Percentiles rank a stretch among this genome's conserved stretches.
phyloP scores from a whole-genome alignment of 2,329 filamentous ascomycete species.

The Hypoxylon sp. region DNA sequence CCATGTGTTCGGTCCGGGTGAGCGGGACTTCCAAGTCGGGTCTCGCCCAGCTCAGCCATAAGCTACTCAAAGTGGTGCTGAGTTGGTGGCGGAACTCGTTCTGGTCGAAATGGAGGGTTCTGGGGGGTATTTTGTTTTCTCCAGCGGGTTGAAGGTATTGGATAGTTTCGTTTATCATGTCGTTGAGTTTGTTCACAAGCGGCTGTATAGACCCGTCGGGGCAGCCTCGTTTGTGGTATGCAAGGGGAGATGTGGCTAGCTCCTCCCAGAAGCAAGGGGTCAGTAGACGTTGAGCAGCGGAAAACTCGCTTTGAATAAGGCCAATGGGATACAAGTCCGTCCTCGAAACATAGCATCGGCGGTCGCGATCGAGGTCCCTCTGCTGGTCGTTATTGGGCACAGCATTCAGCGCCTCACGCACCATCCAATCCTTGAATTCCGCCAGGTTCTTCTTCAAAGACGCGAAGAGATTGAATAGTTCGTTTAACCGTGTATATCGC shows the following conservation, averaged over 20 bases:
- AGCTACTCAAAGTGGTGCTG: constrained; percentile 17
- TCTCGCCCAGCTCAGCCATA: constrained; percentile 45
- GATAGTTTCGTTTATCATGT: background rate
- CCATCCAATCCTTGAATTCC: constrained; percentile 20
- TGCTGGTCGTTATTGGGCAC: background rate
- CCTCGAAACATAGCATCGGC: constrained; percentile 40
- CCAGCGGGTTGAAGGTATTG: background rate
- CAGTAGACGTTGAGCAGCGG: constrained; percentile 53
- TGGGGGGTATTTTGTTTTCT: no score
- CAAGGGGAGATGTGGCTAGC: constrained; percentile 21
- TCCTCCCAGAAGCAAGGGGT: constrained; percentile 55
- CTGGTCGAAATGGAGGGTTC: background rate
- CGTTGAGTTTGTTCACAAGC: constrained; percentile 8
- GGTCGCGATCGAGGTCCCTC: constrained; percentile 31
- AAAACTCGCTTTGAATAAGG: constrained; percentile 21
- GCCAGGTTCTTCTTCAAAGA: constrained; percentile 8
- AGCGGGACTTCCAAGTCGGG: constrained; percentile 53
- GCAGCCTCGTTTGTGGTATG: background rate
- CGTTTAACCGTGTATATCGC: background rate
- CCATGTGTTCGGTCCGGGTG: constrained; percentile 58
- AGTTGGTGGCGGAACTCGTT: constrained; percentile 28
- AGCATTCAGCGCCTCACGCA: constrained; percentile 5
- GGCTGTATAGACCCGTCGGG: background rate
- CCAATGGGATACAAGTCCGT: constrained; percentile 13
- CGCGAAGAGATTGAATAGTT: background rate